These are phyloP conservation scores for Elongisporangium undulatum DNA, from an alignment of 352 stramenopile species.

Conservation along the genomic window DNA sequence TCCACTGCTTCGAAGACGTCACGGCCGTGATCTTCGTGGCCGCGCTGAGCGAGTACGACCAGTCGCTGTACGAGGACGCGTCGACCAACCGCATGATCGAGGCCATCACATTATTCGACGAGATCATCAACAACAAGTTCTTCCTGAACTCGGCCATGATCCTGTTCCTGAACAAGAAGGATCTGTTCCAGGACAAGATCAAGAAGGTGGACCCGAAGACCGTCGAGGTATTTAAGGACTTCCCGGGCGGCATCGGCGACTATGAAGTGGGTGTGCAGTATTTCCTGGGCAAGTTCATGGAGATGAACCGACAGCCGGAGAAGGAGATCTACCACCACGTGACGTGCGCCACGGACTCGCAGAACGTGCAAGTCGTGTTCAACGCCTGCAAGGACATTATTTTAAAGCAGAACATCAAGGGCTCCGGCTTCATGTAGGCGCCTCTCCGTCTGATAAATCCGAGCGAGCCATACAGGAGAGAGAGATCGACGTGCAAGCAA, in stretches of 20 bases:
- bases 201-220: constrained; percentile 91
- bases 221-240: constrained; percentile 90
- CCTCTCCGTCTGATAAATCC: background rate
- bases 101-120: constrained; percentile 92
- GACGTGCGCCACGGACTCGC: constrained; percentile 96
- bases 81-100: constrained; percentile 95
- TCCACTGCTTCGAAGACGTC: constrained; percentile 96
- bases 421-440: constrained; percentile 85
- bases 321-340: constrained; percentile 95
- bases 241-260: constrained; percentile 72
- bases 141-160: constrained; percentile 94
- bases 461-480: background rate
- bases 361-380: constrained; percentile 96
- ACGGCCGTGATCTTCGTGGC: constrained; percentile 97
- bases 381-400: constrained; percentile 96
- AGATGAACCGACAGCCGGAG: constrained; percentile 90
- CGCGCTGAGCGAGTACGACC: constrained; percentile 94
- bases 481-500: background rate
- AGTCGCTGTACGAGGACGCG: constrained; percentile 93
- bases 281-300: constrained; percentile 93
- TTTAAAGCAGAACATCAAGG: constrained; percentile 92
- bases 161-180: constrained; percentile 97
- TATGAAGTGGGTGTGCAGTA: constrained; percentile 88
- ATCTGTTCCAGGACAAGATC: constrained; percentile 97
- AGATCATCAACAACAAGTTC: constrained; percentile 95